phyloP scores from a whole-genome alignment of 768 basidiomycete species.

The Boletus eberwhitei region DNA sequence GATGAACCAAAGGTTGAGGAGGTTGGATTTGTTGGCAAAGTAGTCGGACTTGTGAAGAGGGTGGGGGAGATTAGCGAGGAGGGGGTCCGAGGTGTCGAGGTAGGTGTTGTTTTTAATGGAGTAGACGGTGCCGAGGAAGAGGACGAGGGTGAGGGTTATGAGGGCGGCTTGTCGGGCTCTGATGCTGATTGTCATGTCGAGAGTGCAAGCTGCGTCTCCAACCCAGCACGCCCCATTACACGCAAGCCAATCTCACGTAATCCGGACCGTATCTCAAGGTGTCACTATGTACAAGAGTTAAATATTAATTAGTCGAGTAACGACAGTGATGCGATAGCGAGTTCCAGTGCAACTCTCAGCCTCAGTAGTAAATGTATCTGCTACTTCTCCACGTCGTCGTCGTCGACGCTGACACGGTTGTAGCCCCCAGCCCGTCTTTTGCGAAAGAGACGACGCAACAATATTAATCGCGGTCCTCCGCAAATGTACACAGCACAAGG shows the following conservation, averaged over 20 bases:
- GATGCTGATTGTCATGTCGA: constrained; percentile 17
- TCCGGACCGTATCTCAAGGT: not conserved
- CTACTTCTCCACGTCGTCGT: constrained; percentile 53
- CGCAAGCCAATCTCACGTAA: not conserved
- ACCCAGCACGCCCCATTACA: not conserved
- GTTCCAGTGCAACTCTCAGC: not conserved
- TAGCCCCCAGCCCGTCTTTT: constrained; percentile 37
- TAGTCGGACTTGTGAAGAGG: constrained; percentile 59
- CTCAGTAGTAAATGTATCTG: constrained; percentile 18
- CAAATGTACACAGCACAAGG: constrained; percentile 44
- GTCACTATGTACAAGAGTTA: too few relatives aligned
- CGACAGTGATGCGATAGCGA: not conserved
- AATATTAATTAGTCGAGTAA: not conserved
- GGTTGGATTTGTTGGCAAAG: constrained; percentile 79
- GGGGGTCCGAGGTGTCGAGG: constrained; percentile 81
- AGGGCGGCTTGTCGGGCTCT: constrained; percentile 35
- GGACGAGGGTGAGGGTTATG: constrained; percentile 40
- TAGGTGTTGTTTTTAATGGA: constrained; percentile 64
- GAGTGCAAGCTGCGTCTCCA: not conserved
- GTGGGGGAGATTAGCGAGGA: constrained; percentile 66
- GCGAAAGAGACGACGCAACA: constrained; percentile 41
- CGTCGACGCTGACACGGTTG: constrained; percentile 44
- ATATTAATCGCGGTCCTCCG: constrained; percentile 36
- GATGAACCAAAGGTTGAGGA: constrained; percentile 82
- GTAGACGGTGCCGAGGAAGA: constrained; percentile 61